Conservation (phyloP, 2,329 filamentous ascomycete genomes). For the Phaeosphaeriaceae sp. region DNA sequence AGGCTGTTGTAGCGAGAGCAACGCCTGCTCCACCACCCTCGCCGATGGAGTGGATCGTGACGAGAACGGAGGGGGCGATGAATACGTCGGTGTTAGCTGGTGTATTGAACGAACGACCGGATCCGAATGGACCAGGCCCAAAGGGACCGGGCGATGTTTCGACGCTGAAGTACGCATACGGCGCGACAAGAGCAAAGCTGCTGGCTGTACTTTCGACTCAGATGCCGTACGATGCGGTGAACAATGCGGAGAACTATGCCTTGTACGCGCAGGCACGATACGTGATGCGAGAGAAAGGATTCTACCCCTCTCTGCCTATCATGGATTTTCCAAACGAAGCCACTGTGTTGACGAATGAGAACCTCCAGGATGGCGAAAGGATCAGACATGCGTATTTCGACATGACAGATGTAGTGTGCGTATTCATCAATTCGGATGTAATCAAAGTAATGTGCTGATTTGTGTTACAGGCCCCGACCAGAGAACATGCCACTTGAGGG, state of each 20-base stretch:
- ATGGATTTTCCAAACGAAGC: conserved; percentile 41
- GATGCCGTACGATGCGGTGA: conserved; percentile 39
- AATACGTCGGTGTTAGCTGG: conserved; percentile 43
- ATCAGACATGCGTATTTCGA: conserved; percentile 39
- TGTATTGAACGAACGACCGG: conserved; percentile 34
- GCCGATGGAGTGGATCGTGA: conserved; percentile 28
- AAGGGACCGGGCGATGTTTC: conserved; percentile 24
- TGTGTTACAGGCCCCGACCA: conserved; percentile 9
- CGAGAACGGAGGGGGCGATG: conserved; percentile 30
- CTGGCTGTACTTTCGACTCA: conserved; percentile 40
- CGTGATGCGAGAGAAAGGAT: conserved; percentile 33
- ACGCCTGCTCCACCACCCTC: conserved; percentile 23
- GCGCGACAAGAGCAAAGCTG: conserved; percentile 41
- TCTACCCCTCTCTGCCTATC: conserved; percentile 40
- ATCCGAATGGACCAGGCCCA: conserved; percentile 19
- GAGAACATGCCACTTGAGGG: conserved; percentile 24
- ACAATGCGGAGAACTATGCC: conserved; percentile 46
- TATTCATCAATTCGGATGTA: conserved; percentile 1
- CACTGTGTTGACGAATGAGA: conserved; percentile 40
- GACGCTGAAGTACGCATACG: conserved; percentile 42
- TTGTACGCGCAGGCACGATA: conserved; percentile 43
- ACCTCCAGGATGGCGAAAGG: conserved; percentile 40
- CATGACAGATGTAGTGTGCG: conserved; percentile 37
- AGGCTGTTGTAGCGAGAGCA: conserved; percentile 31
- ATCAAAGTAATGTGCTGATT: conserved; percentile 7